Base-by-base conservation (phyloP, 352 stramenopile genomes). In the Elongisporangium senticosum region DNA sequence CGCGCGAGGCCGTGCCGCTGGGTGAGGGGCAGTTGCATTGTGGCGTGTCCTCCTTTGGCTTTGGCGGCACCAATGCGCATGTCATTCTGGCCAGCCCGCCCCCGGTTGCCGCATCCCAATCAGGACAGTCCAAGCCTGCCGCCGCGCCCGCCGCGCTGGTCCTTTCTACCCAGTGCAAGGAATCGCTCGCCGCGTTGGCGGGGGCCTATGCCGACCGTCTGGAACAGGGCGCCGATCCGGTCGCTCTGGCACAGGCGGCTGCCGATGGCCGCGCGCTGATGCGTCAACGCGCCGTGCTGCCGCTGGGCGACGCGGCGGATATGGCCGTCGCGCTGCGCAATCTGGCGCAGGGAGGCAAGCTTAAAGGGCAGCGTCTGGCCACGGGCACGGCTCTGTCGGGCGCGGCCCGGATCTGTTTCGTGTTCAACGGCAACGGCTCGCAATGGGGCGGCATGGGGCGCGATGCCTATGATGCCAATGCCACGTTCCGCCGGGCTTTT, bases 401-500 rank as follows among this genome's bases (percentile, higher is more conserved):
- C 48, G 48, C 48, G 48, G 48, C 48, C 48, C 48, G 48, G 48
- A 52, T 52, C 48, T 52, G 48, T 52, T 52, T 52, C 48, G 48
- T 52, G 48, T 52, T 52, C 48, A 52, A 52, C 48, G 48, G 48
- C 48, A 52, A 52, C 48, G 48, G 48, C 48, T 52, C 48, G 48
- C 48, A 52, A 52, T 52, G 48, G 48, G 48, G 48, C 48, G 48
- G 48, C 48, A 52, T 52, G 48, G 48, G 48, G 48, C 48, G 48
- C 48, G 48, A 52, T 52, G 48, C 48, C 48, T 52, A 52, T 52
- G 48, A 52, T 52, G 48, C 48, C 48, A 52, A 52, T 52, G 48
- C 48, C 48, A 52, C 48, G 48, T 52, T 52, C 48, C 48, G 48
- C 48, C 48, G 48, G 48, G 48, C 48, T 52, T 52, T 52, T 52